Evolutionary conservation across 345 rosid species (phyloP), one percentile per base, ranked within the genome.

Genomic region (Rhodamnia rubescens): DNA sequence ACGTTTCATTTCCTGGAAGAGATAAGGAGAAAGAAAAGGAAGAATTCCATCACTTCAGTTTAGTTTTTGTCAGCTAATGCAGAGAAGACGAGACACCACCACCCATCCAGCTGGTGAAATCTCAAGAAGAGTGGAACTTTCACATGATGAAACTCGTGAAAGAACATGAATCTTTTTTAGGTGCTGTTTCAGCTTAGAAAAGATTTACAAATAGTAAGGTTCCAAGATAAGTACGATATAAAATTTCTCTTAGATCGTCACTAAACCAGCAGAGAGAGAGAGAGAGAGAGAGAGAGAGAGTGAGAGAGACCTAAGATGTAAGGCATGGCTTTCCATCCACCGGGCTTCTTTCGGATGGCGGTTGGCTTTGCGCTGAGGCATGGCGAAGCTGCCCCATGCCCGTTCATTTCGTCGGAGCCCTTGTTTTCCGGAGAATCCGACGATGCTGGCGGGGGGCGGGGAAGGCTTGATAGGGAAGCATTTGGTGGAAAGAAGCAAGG

Each of bases 291-390:
- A 52, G 74, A 42, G 54, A 95, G 57, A 53, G 61, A 36, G 50
- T 82, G 50, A 20, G 57, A 52, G 74, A 42, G 54, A 95, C 97
- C 98, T 92, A 96, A 84, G 61, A 95, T 92, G 84, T 85, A 94
- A 51, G 98, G 94, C 93, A 96, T 96, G 87, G 94, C 90, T 91
- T 83, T 95, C 98, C 99, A 96, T 90, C 96, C 99, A 6, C 92
- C 93, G 40, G 94, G 94, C 87, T 90, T 87, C 85, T 89, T 92
- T 75, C 85, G 85, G 18, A 50, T 83, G 13, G 85, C 5, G 21
- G 78, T 36, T 69, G 78, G 12, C 78, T 69, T 18, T 32, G 44
- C 47, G 8, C 78, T 18, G 78, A 69, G 47, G 24, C 47, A 2
- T 22, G 47, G 24, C 1, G 24, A 69, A 32, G 24, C 78, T 18